Evolutionary conservation across 2,329 filamentous ascomycete species (phyloP).

Genomic region (Xylariales sp.): DNA sequence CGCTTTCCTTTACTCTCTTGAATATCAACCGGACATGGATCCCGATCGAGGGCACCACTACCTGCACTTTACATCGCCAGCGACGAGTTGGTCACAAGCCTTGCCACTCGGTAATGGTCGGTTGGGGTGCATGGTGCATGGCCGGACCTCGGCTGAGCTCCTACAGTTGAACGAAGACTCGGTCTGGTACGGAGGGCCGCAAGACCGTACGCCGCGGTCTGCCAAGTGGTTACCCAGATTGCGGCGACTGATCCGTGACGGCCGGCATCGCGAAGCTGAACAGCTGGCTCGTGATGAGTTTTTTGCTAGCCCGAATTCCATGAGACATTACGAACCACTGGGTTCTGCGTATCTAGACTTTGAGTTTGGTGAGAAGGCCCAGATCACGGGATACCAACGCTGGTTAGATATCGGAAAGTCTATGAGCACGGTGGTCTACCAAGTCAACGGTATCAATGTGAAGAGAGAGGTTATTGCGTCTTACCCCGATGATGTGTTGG

Average conservation of each 20-base stretch:
- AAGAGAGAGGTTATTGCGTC: conserved; percentile 20
- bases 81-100: conserved; percentile 20
- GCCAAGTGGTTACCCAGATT: conserved; percentile 33
- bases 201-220: conserved; percentile 35
- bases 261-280: conserved; percentile 36
- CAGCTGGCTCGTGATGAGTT: conserved; percentile 35
- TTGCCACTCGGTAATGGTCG: conserved; percentile 46
- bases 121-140: conserved; percentile 38
- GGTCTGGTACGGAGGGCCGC: conserved; percentile 40
- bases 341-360: conserved; percentile 24
- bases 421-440: conserved; percentile 12
- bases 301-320: conserved; percentile 38
- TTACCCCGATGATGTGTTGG: conserved; percentile 19
- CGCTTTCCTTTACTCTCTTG: too few relatives aligned
- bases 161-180: conserved; percentile 44
- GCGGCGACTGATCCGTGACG: conserved; percentile 34
- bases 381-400: conserved; percentile 24
- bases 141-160: conserved; percentile 36
- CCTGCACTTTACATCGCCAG: conserved; percentile 4
- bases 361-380: conserved; percentile 4
- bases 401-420: conserved; percentile 14
- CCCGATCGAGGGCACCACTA: neutral
- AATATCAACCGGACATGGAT: conserved; percentile 2
- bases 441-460: conserved; percentile 13
- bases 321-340: conserved; percentile 42